These are phyloP conservation scores for Mortierella alpina DNA, from an alignment of 192 early-diverging fungal species.

Conservation along the genomic window DNA sequence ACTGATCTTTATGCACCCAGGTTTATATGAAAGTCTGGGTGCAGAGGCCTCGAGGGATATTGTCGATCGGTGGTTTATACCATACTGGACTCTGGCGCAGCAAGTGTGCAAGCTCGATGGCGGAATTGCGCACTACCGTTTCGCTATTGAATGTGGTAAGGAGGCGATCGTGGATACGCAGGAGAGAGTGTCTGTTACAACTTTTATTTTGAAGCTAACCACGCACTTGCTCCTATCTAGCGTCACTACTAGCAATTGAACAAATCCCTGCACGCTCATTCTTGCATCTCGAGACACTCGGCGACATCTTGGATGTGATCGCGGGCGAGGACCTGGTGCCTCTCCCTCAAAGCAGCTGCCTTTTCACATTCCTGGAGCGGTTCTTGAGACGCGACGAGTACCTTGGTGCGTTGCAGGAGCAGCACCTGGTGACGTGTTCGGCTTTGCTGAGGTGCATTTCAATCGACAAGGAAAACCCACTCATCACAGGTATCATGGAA, in stretches of 20 bases:
- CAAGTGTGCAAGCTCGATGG: constrained; percentile 31
- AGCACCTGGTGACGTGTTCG: constrained; percentile 9
- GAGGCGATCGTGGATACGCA: neutral
- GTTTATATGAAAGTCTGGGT: constrained; percentile 10
- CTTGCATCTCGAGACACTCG: constrained; percentile 30
- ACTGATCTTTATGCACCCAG: constrained; percentile 30
- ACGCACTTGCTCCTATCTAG: constrained; percentile 1
- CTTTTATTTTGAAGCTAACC: neutral
- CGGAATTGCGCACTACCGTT: constrained; percentile 1
- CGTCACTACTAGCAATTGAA: constrained; percentile 33
- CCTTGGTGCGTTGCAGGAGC: constrained; percentile 1
- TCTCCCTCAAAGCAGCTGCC: constrained; percentile 23
- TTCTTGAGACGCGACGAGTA: constrained; percentile 24
- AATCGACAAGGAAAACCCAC: neutral
- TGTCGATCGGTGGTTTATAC: constrained; percentile 17
- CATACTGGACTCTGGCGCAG: constrained; percentile 29
- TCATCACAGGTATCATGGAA: neutral
- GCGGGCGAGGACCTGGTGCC: constrained; percentile 11
- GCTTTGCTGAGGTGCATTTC: neutral
- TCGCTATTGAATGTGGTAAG: constrained; percentile 38
- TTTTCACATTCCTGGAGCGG: constrained; percentile 29
- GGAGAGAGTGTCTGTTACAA: neutral
- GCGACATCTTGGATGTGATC: constrained; percentile 1
- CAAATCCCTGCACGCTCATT: constrained; percentile 16
- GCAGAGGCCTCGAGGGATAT: constrained; percentile 1